These are phyloP conservation scores for Guyanaporus albipodus DNA, from an alignment of 768 basidiomycete genomes.

Conservation along the genomic window DNA sequence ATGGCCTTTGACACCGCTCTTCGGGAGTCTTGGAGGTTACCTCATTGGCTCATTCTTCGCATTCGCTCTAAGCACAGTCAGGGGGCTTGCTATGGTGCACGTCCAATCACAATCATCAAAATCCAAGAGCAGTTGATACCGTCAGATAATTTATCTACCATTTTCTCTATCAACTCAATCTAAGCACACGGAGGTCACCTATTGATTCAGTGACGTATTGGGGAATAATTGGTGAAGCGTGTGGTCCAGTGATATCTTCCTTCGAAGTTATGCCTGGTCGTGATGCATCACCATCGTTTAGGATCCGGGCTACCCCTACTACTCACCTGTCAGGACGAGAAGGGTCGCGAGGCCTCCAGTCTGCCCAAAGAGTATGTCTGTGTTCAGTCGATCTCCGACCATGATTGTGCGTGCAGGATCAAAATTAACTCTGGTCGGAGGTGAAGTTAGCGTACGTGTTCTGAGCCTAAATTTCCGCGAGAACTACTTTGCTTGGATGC, in stretches of 20 bases:
- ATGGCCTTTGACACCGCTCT: conserved; percentile 79
- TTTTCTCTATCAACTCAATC: conserved; percentile 18
- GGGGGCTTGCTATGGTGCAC: conserved; percentile 39
- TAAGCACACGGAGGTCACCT: conserved; percentile 64
- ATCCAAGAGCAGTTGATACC: conserved; percentile 20
- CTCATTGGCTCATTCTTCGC: conserved; percentile 55
- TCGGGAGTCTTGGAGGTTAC: conserved; percentile 68
- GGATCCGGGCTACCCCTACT: neutral
- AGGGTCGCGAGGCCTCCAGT: conserved; percentile 82
- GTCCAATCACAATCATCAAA: conserved; percentile 23
- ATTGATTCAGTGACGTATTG: conserved; percentile 78
- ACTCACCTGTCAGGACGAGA: conserved; percentile 85
- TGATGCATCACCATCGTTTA: neutral
- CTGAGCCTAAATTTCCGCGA: neutral
- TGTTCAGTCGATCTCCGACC: conserved; percentile 93
- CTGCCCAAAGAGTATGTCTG: conserved; percentile 93
- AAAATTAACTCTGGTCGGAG: conserved; percentile 67
- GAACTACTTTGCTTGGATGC: conserved; percentile 73
- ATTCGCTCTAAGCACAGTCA: conserved; percentile 41
- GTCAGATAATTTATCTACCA: conserved; percentile 1
- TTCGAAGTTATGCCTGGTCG: conserved; percentile 70
- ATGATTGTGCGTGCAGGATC: conserved; percentile 87
- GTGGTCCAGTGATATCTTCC: conserved; percentile 66
- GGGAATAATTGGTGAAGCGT: conserved; percentile 69
- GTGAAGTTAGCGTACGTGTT: conserved; percentile 9